Conservation (phyloP, 192 early-diverging fungal genomes). For the Dissophora ornata region DNA sequence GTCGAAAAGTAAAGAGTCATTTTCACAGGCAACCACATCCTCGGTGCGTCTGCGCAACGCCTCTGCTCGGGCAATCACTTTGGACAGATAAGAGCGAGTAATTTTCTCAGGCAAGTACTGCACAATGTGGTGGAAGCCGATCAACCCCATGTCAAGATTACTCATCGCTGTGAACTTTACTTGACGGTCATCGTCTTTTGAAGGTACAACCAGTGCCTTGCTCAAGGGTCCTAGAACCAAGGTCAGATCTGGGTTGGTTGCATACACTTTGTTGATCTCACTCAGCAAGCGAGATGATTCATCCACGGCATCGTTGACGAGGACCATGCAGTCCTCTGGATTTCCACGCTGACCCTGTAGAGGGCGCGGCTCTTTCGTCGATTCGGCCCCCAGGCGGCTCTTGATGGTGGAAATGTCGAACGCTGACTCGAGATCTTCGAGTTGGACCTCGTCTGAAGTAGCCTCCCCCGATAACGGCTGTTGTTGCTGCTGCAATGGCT, state of each 20-base stretch:
- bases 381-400: background rate
- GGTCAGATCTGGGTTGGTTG: background rate
- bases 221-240: background rate
- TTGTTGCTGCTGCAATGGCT: background rate
- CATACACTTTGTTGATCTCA: background rate
- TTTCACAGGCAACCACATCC: constrained; percentile 9
- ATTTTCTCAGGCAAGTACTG: background rate
- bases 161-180: background rate
- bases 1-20: background rate
- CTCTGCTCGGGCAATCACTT: background rate
- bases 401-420: constrained; percentile 1
- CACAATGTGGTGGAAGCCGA: constrained; percentile 9
- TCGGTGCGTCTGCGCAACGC: background rate
- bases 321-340: background rate
- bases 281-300: background rate
- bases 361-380: background rate
- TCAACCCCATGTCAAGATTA: constrained; percentile 1
- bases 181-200: background rate
- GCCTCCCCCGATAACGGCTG: background rate
- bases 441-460: background rate
- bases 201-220: background rate
- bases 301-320: constrained; percentile 4
- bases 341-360: background rate
- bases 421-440: constrained; percentile 8
- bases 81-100: background rate